These are phyloP conservation scores for Dipteronia dyeriana DNA, from an alignment of 345 rosid genomes.

Conservation along the genomic window DNA sequence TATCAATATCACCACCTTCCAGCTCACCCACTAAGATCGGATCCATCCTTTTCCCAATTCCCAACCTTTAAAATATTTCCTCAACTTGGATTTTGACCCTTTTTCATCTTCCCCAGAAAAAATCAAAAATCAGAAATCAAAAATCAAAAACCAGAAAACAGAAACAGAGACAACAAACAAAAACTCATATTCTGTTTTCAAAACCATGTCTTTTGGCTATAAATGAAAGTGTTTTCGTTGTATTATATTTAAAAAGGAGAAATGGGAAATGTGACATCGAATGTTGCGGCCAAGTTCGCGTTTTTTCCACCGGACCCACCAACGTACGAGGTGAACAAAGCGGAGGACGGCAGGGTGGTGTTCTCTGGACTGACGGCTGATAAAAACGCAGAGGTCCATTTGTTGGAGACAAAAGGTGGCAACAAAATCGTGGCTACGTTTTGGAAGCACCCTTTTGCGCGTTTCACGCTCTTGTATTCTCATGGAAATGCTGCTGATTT, in stretches of 20 bases:
- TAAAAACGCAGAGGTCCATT: constrained; percentile 78
- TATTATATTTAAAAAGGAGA: background rate
- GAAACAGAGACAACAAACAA: background rate
- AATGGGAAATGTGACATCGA: constrained; percentile 96
- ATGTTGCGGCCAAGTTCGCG: constrained; percentile 95
- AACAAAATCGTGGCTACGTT: constrained; percentile 85
- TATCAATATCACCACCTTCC: constrained; percentile 24
- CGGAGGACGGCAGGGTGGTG: constrained; percentile 62
- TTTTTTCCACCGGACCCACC: constrained; percentile 98
- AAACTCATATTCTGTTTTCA: background rate
- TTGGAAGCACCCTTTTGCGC: constrained; percentile 94
- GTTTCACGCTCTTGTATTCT: constrained; percentile 87
- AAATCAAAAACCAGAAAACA: background rate
- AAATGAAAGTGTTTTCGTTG: constrained; percentile 9
- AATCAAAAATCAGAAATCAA: background rate
- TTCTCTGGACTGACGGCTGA: constrained; percentile 73
- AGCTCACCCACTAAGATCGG: constrained; percentile 60
- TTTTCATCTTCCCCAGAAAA: constrained; percentile 32
- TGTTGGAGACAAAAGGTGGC: constrained; percentile 73
- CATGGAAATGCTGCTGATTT: constrained; percentile 99
- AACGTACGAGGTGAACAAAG: constrained; percentile 65
- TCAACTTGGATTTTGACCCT: constrained; percentile 5
- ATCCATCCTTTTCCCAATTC: constrained; percentile 32
- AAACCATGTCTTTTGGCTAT: background rate
- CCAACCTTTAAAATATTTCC: constrained; percentile 19